Evolutionary conservation across 495 filamentous ascomycete species (phyloP), one percentile per base, ranked within the genome.

Genomic region (Penicillium robsamsonii): DNA sequence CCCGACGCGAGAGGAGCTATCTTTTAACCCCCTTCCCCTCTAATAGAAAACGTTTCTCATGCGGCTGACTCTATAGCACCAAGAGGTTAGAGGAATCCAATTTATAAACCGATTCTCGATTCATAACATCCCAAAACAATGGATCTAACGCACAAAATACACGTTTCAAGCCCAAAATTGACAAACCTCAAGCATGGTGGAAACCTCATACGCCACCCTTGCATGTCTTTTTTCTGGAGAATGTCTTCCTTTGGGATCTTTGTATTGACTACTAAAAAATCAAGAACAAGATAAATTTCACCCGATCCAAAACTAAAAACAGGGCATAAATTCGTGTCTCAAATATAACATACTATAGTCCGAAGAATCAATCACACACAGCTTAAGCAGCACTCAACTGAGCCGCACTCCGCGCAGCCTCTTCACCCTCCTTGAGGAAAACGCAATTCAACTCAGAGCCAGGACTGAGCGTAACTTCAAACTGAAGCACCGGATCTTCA

Each of bases 361-460:
- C 18, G n/a, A 54, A 18, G 7, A 40, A 10, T 24, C 37, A 45
- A n/a, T 17, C 42, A 45, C 2, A 27, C 25, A 29, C 25, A 20
- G 18, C 29, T 53, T 27, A 30, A 29, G 17, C 18, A 50, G 40
- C 9, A 20, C 17, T 55, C 10, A 5, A 15, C 35, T 47, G 55
- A 18, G 51, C 33, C 3, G 13, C 37, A 55, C 31, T 38, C 10
- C 45, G 53, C 18, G 40, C 33, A 29, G 35, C 56, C 1, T 67
- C 61, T 33, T 70, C 64, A 4, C 62, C 72, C 33, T 77, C 66
- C 50, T 64, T 70, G 20, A 68, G 60, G 67, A 77, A 77, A 11
- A 75, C 68, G 62, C 73, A 75, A 61, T 75, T 75, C 53, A 77
- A 56, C 62, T 75, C 73, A 15, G 66, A 56, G 31, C 68, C 74